Evolutionary conservation across 305 asterid species (phyloP).

Genomic region (Rubia tinctorum): DNA sequence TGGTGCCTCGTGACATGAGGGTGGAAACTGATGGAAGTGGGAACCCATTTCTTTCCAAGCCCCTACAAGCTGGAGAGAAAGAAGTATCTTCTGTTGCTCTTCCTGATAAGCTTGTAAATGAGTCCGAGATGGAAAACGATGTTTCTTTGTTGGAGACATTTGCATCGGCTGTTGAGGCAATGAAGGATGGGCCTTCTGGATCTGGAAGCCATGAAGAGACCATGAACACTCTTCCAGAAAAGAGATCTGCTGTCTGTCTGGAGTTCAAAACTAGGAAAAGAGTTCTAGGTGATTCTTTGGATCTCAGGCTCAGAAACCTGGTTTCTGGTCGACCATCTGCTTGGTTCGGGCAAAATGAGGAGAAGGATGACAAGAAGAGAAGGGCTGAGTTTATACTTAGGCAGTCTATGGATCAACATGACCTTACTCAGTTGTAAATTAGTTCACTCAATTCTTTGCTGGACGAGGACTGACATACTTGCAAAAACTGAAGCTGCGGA

Average conservation of each 20-base stretch:
- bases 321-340: conserved; percentile 43
- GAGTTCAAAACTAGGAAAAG: conserved; percentile 73
- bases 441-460: conserved; percentile 48
- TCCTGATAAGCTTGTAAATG: conserved; percentile 41
- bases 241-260: conserved; percentile 65
- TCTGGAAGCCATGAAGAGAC: conserved; percentile 55
- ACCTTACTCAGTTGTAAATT: conserved; percentile 90
- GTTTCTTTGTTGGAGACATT: conserved; percentile 43
- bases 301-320: conserved; percentile 73
- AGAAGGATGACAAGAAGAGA: conserved; percentile 89
- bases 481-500: conserved; percentile 40
- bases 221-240: conserved; percentile 41
- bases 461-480: conserved; percentile 29
- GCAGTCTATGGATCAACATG: conserved; percentile 87
- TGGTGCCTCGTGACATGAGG: conserved; percentile 28
- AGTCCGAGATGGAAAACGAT: conserved; percentile 12
- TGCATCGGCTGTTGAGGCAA: conserved; percentile 48
- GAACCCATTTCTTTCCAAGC: conserved; percentile 45
- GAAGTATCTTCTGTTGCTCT: conserved; percentile 37
- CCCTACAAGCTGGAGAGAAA: conserved; percentile 48
- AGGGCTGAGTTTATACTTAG: conserved; percentile 88
- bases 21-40: conserved; percentile 30
- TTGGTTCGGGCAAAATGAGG: conserved; percentile 79
- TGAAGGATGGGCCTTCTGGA: conserved; percentile 42
- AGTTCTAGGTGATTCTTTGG: conserved; percentile 74